Base-by-base conservation (phyloP, 306 rosid genomes). In the Casuarina glauca region DNA sequence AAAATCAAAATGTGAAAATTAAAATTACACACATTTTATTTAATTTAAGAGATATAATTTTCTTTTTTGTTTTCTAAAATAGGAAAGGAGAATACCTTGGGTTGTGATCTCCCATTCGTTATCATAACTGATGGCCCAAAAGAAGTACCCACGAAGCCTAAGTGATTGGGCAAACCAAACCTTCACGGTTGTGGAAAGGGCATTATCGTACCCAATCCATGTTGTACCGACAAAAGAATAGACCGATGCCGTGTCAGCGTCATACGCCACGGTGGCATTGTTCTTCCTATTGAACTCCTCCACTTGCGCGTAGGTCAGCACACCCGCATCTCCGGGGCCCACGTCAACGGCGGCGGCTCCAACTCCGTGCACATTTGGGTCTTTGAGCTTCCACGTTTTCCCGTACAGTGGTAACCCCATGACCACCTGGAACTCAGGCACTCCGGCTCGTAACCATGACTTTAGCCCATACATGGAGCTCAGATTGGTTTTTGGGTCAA, bases 141-240 rank as follows among this genome's bases (percentile, higher is more conserved):
- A 89, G 91, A 91, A 93, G 60, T 89, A 93, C 7, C 98, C 96
- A 79, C 90, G 88, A 42, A 93, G 90, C 19, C 84, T 82, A 75
- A 89, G 88, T 11, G 91, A 87, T 42, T 84, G 93, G 75, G 97
- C 97, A 80, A 84, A 89, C 43, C 83, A 88, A 53, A 89, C 10
- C 78, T 93, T 91, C 0, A 84, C 32, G 0, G 84, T 74, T 0
- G 81, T 79, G 0, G 97, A 86, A 0, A 63, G 6, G 2, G 78
- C 74, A 78, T 90, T 83, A 61, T 91, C 97, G 4, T 79, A 93
- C 54, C 90, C 86, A 51, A 89, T 68, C 98, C 95, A 93, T 0
- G 73, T 4, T 3, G 83, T 57, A 0, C 85, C 90, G 1, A 38
- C 69, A 26, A 82, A 79, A 0, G 90, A 84, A 72, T 82, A 85